Conservation (phyloP, 371 early-diverging fungal species). For the Rhizopus microsporus region DNA sequence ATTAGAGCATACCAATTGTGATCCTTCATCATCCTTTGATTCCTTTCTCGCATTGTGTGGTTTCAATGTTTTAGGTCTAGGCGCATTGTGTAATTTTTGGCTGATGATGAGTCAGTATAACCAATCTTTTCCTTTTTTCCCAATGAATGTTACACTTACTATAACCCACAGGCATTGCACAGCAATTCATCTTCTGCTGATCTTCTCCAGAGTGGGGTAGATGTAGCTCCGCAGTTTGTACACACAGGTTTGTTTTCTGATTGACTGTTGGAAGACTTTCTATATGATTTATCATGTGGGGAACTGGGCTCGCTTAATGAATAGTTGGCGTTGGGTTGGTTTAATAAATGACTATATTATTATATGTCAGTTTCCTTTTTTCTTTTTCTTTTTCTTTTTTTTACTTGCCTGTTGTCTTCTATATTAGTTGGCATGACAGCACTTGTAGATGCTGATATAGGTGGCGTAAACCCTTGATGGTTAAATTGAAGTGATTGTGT, state of each 20-base stretch:
- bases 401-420: conserved; percentile 1
- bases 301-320: conserved; percentile 21
- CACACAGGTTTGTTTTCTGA: conserved; percentile 49
- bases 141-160: conserved; percentile 35
- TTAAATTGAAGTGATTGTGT: conserved; percentile 5
- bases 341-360: background rate
- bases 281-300: conserved; percentile 1
- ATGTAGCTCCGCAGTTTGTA: conserved; percentile 84
- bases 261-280: conserved; percentile 15
- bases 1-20: conserved; percentile 75
- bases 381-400: background rate
- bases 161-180: conserved; percentile 95
- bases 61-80: conserved; percentile 59
- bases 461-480: conserved; percentile 10
- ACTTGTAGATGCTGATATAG: conserved; percentile 20
- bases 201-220: conserved; percentile 95
- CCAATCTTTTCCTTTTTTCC: background rate
- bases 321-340: background rate
- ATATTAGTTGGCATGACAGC: background rate
- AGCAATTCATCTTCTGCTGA: conserved; percentile 74
- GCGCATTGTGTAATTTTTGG: conserved; percentile 74
- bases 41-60: conserved; percentile 37
- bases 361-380: background rate
- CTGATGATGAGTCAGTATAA: conserved; percentile 1
- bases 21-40: conserved; percentile 34